Conservation (phyloP, 345 rosid genomes). For the Salix arbutifolia region DNA sequence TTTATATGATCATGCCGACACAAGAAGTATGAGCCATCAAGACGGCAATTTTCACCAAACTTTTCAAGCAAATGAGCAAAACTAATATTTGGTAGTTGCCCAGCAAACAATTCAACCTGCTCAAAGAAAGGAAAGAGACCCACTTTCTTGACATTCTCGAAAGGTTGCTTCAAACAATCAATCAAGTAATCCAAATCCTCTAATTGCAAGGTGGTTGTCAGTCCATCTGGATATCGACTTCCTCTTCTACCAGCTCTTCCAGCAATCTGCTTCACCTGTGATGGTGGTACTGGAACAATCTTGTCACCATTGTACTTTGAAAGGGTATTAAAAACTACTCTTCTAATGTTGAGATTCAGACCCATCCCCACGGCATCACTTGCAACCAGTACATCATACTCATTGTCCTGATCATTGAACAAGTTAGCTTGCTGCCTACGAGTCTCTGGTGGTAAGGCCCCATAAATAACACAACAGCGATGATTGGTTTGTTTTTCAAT, state of each 20-base stretch:
- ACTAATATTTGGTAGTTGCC: slow-evolving; percentile 49
- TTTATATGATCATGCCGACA: slow-evolving; percentile 76
- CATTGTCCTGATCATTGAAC: slow-evolving; percentile 82
- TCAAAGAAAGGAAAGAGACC: slow-evolving; percentile 92
- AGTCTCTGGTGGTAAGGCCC: slow-evolving; percentile 94
- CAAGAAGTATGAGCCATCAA: slow-evolving; percentile 83
- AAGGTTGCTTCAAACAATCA: slow-evolving; percentile 83
- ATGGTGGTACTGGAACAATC: slow-evolving; percentile 71
- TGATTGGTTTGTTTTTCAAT: slow-evolving; percentile 78
- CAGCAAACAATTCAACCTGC: slow-evolving; percentile 88
- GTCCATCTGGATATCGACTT: slow-evolving; percentile 83
- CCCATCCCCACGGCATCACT: slow-evolving; percentile 99
- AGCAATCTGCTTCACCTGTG: slow-evolving; percentile 93
- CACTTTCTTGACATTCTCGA: slow-evolving; percentile 67
- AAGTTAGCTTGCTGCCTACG: slow-evolving; percentile 87
- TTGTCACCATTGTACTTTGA: slow-evolving; percentile 83
- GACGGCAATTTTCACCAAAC: slow-evolving; percentile 71
- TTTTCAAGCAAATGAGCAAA: slow-evolving; percentile 66
- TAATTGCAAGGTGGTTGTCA: slow-evolving; percentile 65
- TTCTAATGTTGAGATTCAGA: slow-evolving; percentile 82
- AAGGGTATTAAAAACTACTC: slow-evolving; percentile 74
- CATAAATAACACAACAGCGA: slow-evolving; percentile 92
- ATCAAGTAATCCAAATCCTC: slow-evolving; percentile 73
- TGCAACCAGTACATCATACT: slow-evolving; percentile 90
- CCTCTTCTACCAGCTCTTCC: slow-evolving; percentile 98